Evolutionary conservation across 129 eudicot genomes (phyloP).

Genomic region (Helianthus tuberosus): DNA sequence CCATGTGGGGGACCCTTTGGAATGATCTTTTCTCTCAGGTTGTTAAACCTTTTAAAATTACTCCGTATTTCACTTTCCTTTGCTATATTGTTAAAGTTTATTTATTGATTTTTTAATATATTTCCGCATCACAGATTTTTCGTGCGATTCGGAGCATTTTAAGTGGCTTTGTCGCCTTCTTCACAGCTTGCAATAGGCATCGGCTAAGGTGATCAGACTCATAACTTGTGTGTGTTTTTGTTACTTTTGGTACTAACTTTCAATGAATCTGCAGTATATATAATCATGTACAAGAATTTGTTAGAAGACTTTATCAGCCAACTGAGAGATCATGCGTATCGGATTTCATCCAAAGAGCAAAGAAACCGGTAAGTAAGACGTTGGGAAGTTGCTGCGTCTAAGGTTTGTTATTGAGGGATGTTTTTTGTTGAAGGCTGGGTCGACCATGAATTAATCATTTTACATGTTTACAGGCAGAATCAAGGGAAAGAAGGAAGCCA

Average conservation of each 20-base stretch:
- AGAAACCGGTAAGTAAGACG: slow-evolving; percentile 27
- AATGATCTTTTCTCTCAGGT: slow-evolving; percentile 93
- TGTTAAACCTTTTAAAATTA: neutral
- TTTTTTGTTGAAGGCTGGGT: neutral
- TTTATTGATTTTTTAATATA: too few species aligned
- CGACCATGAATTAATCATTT: neutral
- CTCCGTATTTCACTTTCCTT: neutral
- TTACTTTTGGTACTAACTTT: neutral
- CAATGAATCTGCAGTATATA: slow-evolving; percentile 64
- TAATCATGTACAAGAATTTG: slow-evolving; percentile 60
- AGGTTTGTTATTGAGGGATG: neutral
- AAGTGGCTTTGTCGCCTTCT: slow-evolving; percentile 87
- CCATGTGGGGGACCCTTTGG: slow-evolving; percentile 86
- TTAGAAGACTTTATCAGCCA: slow-evolving; percentile 46
- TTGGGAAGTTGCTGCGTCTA: slow-evolving; percentile 33
- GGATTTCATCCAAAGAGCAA: slow-evolving; percentile 32
- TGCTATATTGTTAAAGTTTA: neutral
- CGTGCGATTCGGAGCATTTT: slow-evolving; percentile 84
- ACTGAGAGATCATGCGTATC: slow-evolving; percentile 29
- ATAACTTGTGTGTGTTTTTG: neutral
- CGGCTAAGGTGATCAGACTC: slow-evolving; percentile 65
- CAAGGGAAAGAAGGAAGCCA: slow-evolving; percentile 18
- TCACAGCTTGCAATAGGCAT: slow-evolving; percentile 89
- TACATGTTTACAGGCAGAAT: slow-evolving; percentile 23
- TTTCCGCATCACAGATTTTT: slow-evolving; percentile 53